Conservation (phyloP, 306 rosid genomes). For the Acacia crassicarpa region DNA sequence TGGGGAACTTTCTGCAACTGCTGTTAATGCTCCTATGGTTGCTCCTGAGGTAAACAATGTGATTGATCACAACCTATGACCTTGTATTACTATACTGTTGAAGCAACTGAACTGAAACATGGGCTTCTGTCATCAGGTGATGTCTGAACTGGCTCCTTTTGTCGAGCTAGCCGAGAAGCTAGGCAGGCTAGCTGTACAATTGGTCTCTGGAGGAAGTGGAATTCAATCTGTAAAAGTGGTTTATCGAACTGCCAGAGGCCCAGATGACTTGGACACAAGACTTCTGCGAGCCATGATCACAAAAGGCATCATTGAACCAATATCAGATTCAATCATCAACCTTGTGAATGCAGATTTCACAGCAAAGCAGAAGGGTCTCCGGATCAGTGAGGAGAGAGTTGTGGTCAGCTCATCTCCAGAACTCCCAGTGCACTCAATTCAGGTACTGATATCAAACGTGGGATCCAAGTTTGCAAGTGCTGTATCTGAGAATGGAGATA, state of each 20-base stretch:
- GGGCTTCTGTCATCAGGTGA: slow-evolving; percentile 38
- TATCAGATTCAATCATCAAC: slow-evolving; percentile 52
- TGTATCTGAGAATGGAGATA: slow-evolving; percentile 39
- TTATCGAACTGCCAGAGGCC: slow-evolving; percentile 52
- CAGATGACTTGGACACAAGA: slow-evolving; percentile 71
- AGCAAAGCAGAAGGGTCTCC: slow-evolving; percentile 68
- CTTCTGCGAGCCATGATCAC: slow-evolving; percentile 77
- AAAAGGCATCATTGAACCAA: slow-evolving; percentile 70
- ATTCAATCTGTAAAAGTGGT: slow-evolving; percentile 53
- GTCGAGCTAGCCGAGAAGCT: slow-evolving; percentile 63
- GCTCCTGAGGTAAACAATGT: slow-evolving; percentile 52
- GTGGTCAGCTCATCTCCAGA: slow-evolving; percentile 45
- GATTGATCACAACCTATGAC: neutral
- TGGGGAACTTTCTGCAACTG: slow-evolving; percentile 76
- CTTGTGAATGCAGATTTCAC: slow-evolving; percentile 70
- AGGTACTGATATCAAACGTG: slow-evolving; percentile 51
- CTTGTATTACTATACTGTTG: neutral
- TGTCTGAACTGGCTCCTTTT: slow-evolving; percentile 66
- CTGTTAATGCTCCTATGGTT: slow-evolving; percentile 80
- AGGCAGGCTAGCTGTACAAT: slow-evolving; percentile 59
- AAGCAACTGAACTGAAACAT: neutral
- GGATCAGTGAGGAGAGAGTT: slow-evolving; percentile 62
- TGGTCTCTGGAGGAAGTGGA: slow-evolving; percentile 66
- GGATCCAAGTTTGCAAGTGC: slow-evolving; percentile 63
- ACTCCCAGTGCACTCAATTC: slow-evolving; percentile 58